Evolutionary conservation across 75 land plant genomes (phyloP), one percentile per base, ranked within the genome.

Genomic region (Adiantum capillusveneris): DNA sequence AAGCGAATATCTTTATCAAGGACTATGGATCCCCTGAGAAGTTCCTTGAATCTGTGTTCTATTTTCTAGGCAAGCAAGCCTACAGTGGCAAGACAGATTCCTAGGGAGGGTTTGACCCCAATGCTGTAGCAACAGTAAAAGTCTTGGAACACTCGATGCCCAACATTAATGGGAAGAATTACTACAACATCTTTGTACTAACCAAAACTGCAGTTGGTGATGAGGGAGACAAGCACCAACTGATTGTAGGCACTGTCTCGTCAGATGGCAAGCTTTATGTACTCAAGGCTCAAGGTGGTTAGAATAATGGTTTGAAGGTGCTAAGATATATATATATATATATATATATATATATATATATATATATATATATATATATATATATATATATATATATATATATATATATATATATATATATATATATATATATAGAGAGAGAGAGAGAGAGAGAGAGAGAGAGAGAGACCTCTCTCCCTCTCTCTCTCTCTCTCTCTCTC

Each of bases 251-350:
- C 43, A 75, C 87, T 13, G 84, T 93, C 0, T 27, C 52, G n/a
- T n/a, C n/a, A n/a, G n/a, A n/a, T 45, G 98, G 98, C 0, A 89
- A 93, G 77, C 81, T 93, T 25, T 93, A 81, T 73, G 64, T 93
- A 17, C 75, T 95, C 79, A 93, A 93, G 87, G 98, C 84, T 0
- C 96, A 93, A 66, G 98, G 96, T 9, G 98, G 98, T 13, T 95
- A 93, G 79, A 93, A 93, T 95, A 83, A 73, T 93, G 98, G 98
- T 89, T 93, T 76, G 89, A 93, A n/a, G n/a, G n/a, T n/a, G n/a
- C n/a, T n/a, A n/a, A n/a, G n/a, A n/a, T n/a, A n/a, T n/a, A n/a
- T n/a, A 79, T 95, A n/a, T n/a, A n/a, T n/a, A n/a, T n/a, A n/a
- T n/a, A n/a, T n/a, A 75, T 85, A 81, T 60, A 84, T 89, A n/a